Evolutionary conservation across 2,329 filamentous ascomycete species (phyloP).

Genomic region (Coleophoma cylindrospora): DNA sequence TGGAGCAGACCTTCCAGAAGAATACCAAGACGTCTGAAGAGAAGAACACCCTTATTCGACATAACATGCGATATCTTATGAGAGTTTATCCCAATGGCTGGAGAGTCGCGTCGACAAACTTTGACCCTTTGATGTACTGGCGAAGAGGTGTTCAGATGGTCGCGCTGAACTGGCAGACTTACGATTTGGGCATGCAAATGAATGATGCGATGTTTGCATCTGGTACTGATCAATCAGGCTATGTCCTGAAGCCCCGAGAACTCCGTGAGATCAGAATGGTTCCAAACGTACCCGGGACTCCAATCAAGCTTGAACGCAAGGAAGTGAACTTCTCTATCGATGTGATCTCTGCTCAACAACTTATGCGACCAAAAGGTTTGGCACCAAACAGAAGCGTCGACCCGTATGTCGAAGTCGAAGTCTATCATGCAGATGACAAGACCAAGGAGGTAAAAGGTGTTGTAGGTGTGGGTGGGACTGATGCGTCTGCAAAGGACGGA

Average conservation of each 20-base stretch:
- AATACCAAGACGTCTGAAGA: slow-evolving; percentile 71
- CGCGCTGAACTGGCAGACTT: slow-evolving; percentile 97
- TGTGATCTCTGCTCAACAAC: slow-evolving; percentile 88
- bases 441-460: slow-evolving; percentile 77
- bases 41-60: slow-evolving; percentile 75
- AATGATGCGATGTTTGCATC: slow-evolving; percentile 98
- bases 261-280: slow-evolving; percentile 67
- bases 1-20: slow-evolving; percentile 81
- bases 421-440: slow-evolving; percentile 92
- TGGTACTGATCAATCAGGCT: slow-evolving; percentile 80
- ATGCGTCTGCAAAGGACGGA: slow-evolving; percentile 59
- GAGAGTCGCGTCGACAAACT: slow-evolving; percentile 85
- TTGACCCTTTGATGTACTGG: slow-evolving; percentile 92
- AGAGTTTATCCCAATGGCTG: slow-evolving; percentile 85
- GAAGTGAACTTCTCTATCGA: slow-evolving; percentile 81
- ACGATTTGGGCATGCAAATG: slow-evolving; percentile 90
- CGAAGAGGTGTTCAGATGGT: slow-evolving; percentile 95
- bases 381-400: slow-evolving; percentile 74
- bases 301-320: slow-evolving; percentile 71
- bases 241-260: slow-evolving; percentile 87
- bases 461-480: slow-evolving; percentile 58
- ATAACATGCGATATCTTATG: slow-evolving; percentile 90
- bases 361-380: slow-evolving; percentile 75
- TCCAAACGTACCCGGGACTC: slow-evolving; percentile 43
- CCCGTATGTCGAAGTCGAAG: slow-evolving; percentile 91